Base-by-base conservation (phyloP, 1,284 basidiomycete genomes). In the Microbotryum scabiosae region DNA sequence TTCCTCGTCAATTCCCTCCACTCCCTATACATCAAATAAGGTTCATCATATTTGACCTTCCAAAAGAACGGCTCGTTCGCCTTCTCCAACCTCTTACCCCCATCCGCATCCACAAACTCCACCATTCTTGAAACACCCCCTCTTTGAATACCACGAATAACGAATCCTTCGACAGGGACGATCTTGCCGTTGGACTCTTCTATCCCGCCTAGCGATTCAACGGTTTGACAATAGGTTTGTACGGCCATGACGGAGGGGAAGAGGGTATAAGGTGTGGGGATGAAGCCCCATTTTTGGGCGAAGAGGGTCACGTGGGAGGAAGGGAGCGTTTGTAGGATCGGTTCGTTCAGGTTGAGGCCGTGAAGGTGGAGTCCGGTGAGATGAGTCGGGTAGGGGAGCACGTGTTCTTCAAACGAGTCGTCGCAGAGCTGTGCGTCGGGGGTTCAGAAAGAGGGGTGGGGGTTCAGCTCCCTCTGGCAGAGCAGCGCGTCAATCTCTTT, bases 21-120 rank as follows among this genome's bases (percentile, higher is more conserved):
- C 73, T 97, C 90, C 54, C 96, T 85, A 76, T 97, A 97, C 84
- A 96, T 94, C 78, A 97, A 85, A 74, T 98, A 98, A 0, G 94
- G 94, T 74, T 98, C 91, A 75, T 97, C 92, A 74, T 97, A 98
- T 75, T 99, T 98, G 78, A 98, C 83, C 75, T 99, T 98, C 85
- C 97, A 98, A 81, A 99, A 97, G 80, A 97, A 96, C 0, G 89
- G 85, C 7, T 88, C 85, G 18, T 87, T 87, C 5, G 53, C 26
- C 4, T 54, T 54, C 43, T 67, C 68, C 21, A 59, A 61, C 18
- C 51, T 45, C 25, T 65, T 65, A 18, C 59, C 57, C 3, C 69
- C 69, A 16, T 51, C 53, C n/a, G 56, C 45, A 26, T 63, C 58
- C 41, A 54, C 58, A 10, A 56, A 51, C 3, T 57, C 54, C 32